Base-by-base conservation (phyloP, 78 protist species). In the Guillardia theta region DNA sequence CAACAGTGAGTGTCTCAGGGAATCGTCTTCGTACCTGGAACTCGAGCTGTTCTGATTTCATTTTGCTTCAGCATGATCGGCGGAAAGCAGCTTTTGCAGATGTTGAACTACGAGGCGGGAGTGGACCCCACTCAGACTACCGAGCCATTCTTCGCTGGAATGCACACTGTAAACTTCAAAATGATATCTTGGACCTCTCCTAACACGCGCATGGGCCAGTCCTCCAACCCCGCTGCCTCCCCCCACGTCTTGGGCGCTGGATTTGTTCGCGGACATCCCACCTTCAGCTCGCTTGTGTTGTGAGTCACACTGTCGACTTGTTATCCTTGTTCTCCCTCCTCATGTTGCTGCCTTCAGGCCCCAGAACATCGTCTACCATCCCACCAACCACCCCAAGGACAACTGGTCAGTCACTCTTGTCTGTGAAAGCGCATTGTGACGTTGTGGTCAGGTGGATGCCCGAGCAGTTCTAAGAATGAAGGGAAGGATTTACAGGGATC, bases 191-290 rank as follows among this genome's bases (percentile, higher is more conserved):
- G 70, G 70, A 27, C 10, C 22, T 18, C 83, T 10, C 21, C 83
- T 70, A 43, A 70, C 83, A 18, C 4, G 41, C 6, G 4, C 41
- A 4, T 70, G 9, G 78, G 4, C 27, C 83, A 70, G 83, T 70
- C 83, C n/a, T 70, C 83, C 83, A 70, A 70, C 41, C 83, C 83
- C 21, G 83, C 83, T 70, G 83, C 83, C 83, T 70, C 83, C 83
- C 83, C 83, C 27, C 83, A 70, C 83, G 36, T 33, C 46, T 43
- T 70, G 46, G 83, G 83, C n/a, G 22, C 9, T 43, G 83, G 83
- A 15, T 70, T 70, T 43, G 41, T 70, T 43, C 83, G 83, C 41
- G 83, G 83, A 36, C 83, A 70, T 24, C 83, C 83, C 46, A 70
- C 36, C 83, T 70, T 70, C 83, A 70, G 46, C 83, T 22, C 83